phyloP scores from a whole-genome alignment of 257 asterid species.

The Eustoma russellianum region DNA sequence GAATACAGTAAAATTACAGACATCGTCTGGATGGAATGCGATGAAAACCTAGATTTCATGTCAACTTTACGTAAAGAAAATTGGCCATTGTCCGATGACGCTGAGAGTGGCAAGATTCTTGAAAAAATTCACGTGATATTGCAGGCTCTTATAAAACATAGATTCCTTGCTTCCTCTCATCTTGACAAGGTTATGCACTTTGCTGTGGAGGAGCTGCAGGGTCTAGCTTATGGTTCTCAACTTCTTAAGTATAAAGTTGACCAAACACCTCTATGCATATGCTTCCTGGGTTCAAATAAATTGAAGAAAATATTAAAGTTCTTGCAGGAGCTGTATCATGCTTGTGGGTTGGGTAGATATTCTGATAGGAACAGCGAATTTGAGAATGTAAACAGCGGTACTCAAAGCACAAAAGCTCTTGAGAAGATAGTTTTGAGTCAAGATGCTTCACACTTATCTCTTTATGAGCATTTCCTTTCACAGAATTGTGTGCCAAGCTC shows the following conservation, averaged over 20 bases:
- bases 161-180: conserved; percentile 74
- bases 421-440: conserved; percentile 58
- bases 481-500: conserved; percentile 29
- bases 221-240: conserved; percentile 64
- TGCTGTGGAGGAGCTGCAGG: conserved; percentile 80
- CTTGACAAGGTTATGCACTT: conserved; percentile 77
- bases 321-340: conserved; percentile 73
- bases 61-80: conserved; percentile 33
- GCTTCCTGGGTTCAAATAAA: conserved; percentile 74
- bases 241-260: conserved; percentile 53
- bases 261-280: conserved; percentile 70
- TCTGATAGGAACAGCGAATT: conserved; percentile 41
- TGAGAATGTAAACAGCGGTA: conserved; percentile 32
- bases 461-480: conserved; percentile 61
- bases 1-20: conserved; percentile 45
- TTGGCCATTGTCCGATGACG: conserved; percentile 84
- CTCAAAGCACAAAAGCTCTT: conserved; percentile 33
- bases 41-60: conserved; percentile 49
- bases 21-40: conserved; percentile 85
- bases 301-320: conserved; percentile 66
- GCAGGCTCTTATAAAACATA: conserved; percentile 56
- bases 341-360: conserved; percentile 66
- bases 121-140: conserved; percentile 59
- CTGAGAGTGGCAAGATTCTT: conserved; percentile 77
- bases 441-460: conserved; percentile 55